Base-by-base conservation (phyloP, 805 yeast species). In the Yarrowia hollandica region DNA sequence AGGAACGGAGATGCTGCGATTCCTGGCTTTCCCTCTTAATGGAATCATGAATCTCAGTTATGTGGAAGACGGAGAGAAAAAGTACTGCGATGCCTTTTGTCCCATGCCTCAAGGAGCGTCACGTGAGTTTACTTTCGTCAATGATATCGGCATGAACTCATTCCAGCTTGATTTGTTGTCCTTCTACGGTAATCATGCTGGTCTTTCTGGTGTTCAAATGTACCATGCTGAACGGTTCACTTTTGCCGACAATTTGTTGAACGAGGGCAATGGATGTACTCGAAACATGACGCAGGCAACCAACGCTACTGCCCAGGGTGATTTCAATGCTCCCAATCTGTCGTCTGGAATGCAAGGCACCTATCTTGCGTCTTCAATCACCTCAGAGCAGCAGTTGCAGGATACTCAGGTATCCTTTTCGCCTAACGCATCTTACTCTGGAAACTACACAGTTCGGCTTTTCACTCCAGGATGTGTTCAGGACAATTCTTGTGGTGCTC, bases 31-130 rank as follows among this genome's bases (percentile, higher is more conserved):
- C 58, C 97, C 97, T 0, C 79, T 90, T 11, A 80, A 84, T 64
- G 89, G 97, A 64, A 92, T 92, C 62, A 88, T 94, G 96, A 94
- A 94, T 69, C 71, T 94, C 63, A 83, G 95, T 0, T 94, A 90
- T 67, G 74, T 87, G 19, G 96, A 96, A 2, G 79, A 89, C 1
- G 82, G 85, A 50, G 72, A 76, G n/a, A 54, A 79, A 3, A 69
- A 73, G 14, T 74, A 74, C 67, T 94, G 99, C 75, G 96, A 90
- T 70, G 95, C 96, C 0, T 85, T 82, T 79, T 94, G 99, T 71
- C 96, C 97, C 0, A 74, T 92, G 22, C 72, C 79, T 1, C 76
- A 77, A 25, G 61, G 61, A 28, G 61, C 66, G n/a, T 62, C 73
- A 1, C 92, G 87, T 67, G 97, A 91, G 61, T 94, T 89, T 73